phyloP scores from a whole-genome alignment of 2,329 filamentous ascomycete genomes.

The Diplocarpon rosae region DNA sequence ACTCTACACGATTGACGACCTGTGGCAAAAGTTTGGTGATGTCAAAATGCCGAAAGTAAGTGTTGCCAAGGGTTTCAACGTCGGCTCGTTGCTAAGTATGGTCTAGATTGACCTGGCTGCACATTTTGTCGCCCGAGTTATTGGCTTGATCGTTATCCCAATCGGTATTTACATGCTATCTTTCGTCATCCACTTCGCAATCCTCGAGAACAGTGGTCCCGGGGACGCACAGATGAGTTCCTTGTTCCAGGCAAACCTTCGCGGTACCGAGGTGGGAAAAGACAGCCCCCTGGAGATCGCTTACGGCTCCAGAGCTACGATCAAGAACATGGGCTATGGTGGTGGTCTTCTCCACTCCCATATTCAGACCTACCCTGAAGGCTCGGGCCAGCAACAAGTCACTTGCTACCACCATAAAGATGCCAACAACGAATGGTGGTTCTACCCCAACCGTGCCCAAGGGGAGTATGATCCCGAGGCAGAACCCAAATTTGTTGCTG shows the following conservation, averaged over 20 bases:
- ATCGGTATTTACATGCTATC: conserved; percentile 89
- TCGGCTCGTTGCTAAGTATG: conserved; percentile 16
- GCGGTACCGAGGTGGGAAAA: conserved; percentile 85
- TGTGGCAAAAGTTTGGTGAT: conserved; percentile 97
- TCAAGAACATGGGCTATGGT: conserved; percentile 99
- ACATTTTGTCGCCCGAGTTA: conserved; percentile 68
- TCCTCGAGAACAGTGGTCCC: conserved; percentile 86
- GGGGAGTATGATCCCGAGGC: conserved; percentile 60
- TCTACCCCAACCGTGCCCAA: conserved; percentile 83
- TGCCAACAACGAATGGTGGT: conserved; percentile 99
- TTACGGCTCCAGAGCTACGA: conserved; percentile 74
- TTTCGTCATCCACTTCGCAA: conserved; percentile 88
- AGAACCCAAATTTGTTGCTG: conserved; percentile 63
- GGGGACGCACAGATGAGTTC: conserved; percentile 99
- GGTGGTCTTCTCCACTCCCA: conserved; percentile 94
- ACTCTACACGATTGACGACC: conserved; percentile 88
- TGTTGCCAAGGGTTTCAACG: neutral
- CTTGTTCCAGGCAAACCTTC: conserved; percentile 93
- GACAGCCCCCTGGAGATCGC: conserved; percentile 91
- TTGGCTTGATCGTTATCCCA: conserved; percentile 81
- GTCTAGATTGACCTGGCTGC: conserved; percentile 51
- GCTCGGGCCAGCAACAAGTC: conserved; percentile 87
- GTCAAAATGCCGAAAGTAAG: conserved; percentile 75
- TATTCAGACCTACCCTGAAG: conserved; percentile 90
- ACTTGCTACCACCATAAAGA: conserved; percentile 99